phyloP scores from a whole-genome alignment of 192 early-diverging fungal genomes.

The Coemansia sp. region DNA sequence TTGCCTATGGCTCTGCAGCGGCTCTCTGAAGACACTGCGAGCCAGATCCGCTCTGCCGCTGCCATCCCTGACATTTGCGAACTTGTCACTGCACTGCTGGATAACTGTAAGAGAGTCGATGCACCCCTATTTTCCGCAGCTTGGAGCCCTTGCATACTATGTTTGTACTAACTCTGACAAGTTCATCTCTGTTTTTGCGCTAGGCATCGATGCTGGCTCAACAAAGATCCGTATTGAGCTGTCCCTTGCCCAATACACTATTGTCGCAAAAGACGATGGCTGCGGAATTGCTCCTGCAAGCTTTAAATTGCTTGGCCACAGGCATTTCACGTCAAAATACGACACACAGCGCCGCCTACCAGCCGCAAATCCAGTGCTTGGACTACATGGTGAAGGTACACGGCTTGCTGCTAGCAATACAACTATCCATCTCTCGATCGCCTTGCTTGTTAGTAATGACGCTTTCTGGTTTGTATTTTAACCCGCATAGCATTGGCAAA shows the following conservation, averaged over 20 bases:
- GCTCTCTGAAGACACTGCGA: slow-evolving; percentile 15
- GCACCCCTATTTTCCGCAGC: background rate
- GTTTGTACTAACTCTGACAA: background rate
- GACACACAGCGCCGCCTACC: background rate
- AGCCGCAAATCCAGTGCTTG: background rate
- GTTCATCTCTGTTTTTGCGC: background rate
- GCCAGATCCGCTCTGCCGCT: slow-evolving; percentile 27
- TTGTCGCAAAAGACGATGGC: slow-evolving; percentile 40
- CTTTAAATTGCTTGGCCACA: slow-evolving; percentile 26
- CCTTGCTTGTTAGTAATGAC: background rate
- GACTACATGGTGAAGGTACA: slow-evolving; percentile 40
- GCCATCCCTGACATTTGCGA: slow-evolving; percentile 32
- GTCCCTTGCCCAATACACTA: slow-evolving; percentile 14
- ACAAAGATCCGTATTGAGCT: slow-evolving; percentile 30
- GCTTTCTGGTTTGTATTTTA: background rate
- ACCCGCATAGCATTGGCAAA: slow-evolving; percentile 34
- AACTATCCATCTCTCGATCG: background rate
- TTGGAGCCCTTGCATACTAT: background rate
- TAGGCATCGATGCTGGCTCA: slow-evolving; percentile 48
- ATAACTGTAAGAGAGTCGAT: slow-evolving; percentile 33
- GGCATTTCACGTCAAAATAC: slow-evolving; percentile 36
- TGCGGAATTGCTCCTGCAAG: slow-evolving; percentile 19
- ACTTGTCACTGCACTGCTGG: slow-evolving; percentile 27
- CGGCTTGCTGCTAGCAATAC: background rate
- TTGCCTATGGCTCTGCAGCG: slow-evolving; percentile 8